Evolutionary conservation across 257 asterid genomes (phyloP).

Genomic region (Craterostigma plantagineum): DNA sequence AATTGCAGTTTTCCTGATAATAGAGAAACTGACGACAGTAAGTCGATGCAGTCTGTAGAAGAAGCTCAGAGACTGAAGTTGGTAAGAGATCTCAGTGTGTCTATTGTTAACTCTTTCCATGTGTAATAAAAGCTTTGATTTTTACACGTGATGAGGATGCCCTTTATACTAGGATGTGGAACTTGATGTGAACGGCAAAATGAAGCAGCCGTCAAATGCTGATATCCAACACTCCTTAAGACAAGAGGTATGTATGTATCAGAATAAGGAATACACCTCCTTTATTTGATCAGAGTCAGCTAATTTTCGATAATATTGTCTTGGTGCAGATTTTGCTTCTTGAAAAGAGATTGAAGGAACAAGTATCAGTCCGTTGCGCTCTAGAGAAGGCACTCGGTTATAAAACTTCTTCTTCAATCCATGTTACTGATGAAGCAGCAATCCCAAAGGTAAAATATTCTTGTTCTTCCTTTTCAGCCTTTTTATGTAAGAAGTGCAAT

Average conservation of each 20-base stretch:
- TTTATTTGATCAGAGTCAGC: neutral
- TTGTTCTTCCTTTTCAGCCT: too few species aligned
- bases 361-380: slow-evolving; percentile 38
- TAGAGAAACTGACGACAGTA: neutral
- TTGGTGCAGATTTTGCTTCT: slow-evolving; percentile 29
- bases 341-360: slow-evolving; percentile 44
- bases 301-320: neutral
- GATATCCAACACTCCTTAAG: slow-evolving; percentile 1
- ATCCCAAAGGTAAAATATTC: slow-evolving; percentile 63
- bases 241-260: neutral
- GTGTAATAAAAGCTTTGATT: neutral
- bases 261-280: neutral
- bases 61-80: neutral
- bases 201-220: neutral
- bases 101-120: neutral
- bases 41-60: neutral
- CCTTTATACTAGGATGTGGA: neutral
- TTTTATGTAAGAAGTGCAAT: neutral
- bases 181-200: neutral
- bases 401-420: slow-evolving; percentile 21
- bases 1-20: slow-evolving; percentile 4
- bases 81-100: neutral
- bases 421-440: slow-evolving; percentile 12
- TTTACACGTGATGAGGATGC: neutral
- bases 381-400: slow-evolving; percentile 46